Base-by-base conservation (phyloP, 192 early-diverging fungal genomes). In the Entomortierella chlamydospora region DNA sequence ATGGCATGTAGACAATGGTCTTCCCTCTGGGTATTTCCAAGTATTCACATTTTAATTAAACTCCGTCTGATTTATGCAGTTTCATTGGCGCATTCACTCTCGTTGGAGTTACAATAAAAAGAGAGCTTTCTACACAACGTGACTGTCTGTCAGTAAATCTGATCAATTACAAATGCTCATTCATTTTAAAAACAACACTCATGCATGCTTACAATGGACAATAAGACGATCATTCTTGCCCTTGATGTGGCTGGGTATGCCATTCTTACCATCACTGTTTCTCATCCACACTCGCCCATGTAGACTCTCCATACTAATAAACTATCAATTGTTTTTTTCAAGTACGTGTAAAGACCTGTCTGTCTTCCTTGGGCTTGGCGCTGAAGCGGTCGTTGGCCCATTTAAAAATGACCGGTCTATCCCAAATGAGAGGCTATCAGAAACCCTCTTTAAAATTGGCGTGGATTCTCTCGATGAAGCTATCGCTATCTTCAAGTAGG, bases 401-500 rank as follows among this genome's bases (percentile, higher is more conserved):
- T 51, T 43, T 15, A 47, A 47, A 12, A 47, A 15, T 20, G 4
- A 17, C 20, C 5, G 5, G 45, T 47, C 15, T 20, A 12, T 47
- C 4, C 2, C 45, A 47, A 37, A 37, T 37, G 34, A 37, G 34
- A 37, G 34, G 34, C 10, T 4, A 10, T 29, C 41, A 26, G 51
- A 34, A 30, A 23, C 23, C 15, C 18, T 20, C 5, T 62, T 45
- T 17, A 37, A 47, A 18, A 43, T 61, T 39, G 62, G 39, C 23
- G 69, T 71, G 0, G 23, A 20, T 23, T 47, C 59, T 6, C 18
- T 53, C 10, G 69, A 62, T 34, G 59, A 62, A 15, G 60, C 60
- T 18, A 62, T 71, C 41, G 12, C 69, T 1, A 37, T 71, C 6
- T 71, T 71, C 59, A 61, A 30, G 69, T 71, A 62, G 41, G 60